Conservation (phyloP, 2,329 filamentous ascomycete genomes). For the Trichoderma koningii region DNA sequence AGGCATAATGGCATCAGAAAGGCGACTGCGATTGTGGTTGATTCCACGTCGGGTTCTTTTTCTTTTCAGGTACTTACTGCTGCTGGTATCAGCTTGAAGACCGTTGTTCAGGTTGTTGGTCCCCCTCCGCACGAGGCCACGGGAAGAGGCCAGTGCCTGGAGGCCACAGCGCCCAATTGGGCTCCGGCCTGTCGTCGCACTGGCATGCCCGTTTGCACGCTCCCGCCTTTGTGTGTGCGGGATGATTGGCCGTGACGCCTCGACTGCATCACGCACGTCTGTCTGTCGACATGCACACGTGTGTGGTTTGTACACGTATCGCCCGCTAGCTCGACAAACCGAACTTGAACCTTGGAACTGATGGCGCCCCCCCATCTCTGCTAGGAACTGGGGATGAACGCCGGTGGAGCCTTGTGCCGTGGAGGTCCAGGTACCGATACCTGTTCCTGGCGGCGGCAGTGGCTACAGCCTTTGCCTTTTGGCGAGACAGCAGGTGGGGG, state of each 20-base stretch:
- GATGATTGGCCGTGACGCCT: constrained; percentile 8
- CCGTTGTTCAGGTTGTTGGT: not conserved
- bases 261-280: not conserved
- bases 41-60: not conserved
- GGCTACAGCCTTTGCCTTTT: constrained; percentile 20
- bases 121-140: not conserved
- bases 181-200: constrained; percentile 2
- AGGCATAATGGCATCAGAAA: not conserved
- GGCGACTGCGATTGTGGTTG: constrained; percentile 16
- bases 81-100: too few relatives aligned
- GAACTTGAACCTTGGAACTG: too few relatives aligned
- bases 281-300: too few relatives aligned
- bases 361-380: not conserved
- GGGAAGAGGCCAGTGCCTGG: not conserved
- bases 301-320: not conserved
- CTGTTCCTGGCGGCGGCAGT: constrained; percentile 20
- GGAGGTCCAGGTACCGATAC: not conserved
- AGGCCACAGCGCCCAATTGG: constrained; percentile 10
- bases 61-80: too few relatives aligned
- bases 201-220: not conserved
- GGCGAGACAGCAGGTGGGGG: constrained; percentile 5
- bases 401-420: constrained; percentile 4
- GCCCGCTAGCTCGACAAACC: too few relatives aligned
- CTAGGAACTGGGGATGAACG: not conserved
- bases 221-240: not conserved